A percentile compares a stretch with the other conserved stretches of the same genome.
Conservation (phyloP, 139 green algal species). For the Eudorina sp. region DNA sequence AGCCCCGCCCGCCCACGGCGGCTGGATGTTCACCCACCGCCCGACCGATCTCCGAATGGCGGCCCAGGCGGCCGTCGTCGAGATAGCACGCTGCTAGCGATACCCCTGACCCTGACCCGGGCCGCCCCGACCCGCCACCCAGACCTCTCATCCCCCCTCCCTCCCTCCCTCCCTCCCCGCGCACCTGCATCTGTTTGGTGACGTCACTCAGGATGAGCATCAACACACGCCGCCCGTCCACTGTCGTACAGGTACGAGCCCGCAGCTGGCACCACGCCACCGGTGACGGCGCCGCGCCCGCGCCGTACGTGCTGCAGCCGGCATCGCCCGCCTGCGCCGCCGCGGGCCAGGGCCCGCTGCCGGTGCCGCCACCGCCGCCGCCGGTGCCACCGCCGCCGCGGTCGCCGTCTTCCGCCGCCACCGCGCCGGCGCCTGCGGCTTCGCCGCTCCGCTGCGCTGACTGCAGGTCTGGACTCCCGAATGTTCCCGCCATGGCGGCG, state of each 20-base stretch:
- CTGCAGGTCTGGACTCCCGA: background rate
- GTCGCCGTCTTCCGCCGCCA: background rate
- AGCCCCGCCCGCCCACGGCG: too few species aligned
- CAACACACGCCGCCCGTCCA: conserved; percentile 4
- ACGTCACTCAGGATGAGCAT: conserved; percentile 32
- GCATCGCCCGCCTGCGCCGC: background rate
- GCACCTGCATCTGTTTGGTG: conserved; percentile 14
- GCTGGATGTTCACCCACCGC: too few species aligned
- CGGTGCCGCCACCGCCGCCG: background rate
- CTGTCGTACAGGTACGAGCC: conserved; percentile 1
- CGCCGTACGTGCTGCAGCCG: background rate
- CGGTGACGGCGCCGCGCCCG: background rate
- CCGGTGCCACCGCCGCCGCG: background rate
- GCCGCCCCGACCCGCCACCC: too few species aligned
- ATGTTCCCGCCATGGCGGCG: background rate
- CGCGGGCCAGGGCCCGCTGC: background rate
- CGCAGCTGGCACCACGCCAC: conserved; percentile 31
- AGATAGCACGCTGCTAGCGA: too few species aligned
- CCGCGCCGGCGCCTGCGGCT: background rate
- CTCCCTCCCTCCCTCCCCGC: background rate
- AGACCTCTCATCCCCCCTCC: background rate
- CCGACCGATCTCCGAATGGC: too few species aligned
- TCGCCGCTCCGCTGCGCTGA: background rate
- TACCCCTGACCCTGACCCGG: too few species aligned
- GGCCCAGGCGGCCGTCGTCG: too few species aligned